phyloP scores from a whole-genome alignment of 1,139 yeast species.

The Diutina ranongensis region DNA sequence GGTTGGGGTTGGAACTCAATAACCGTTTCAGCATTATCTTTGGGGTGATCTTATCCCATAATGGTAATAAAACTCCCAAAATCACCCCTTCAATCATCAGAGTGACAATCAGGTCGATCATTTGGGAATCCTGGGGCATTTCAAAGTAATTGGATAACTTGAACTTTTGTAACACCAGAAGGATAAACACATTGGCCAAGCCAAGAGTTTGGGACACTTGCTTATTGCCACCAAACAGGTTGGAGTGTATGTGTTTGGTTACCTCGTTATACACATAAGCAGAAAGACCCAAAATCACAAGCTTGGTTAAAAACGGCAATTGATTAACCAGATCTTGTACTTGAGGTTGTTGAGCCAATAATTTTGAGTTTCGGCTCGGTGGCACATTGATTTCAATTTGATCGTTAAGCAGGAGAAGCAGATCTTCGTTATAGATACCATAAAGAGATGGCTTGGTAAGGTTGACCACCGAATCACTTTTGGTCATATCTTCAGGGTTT shows the following conservation, averaged over 20 bases:
- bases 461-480: slow-evolving; percentile 33
- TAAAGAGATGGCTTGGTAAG: slow-evolving; percentile 40
- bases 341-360: not conserved
- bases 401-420: slow-evolving; percentile 22
- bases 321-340: not conserved
- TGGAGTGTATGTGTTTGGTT: slow-evolving; percentile 38
- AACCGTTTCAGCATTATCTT: slow-evolving; percentile 16
- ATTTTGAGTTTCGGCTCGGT: slow-evolving; percentile 4
- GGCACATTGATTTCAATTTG: slow-evolving; percentile 11
- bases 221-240: slow-evolving; percentile 28
- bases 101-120: slow-evolving; percentile 18
- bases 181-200: slow-evolving; percentile 12
- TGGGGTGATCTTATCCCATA: slow-evolving; percentile 41
- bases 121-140: slow-evolving; percentile 17
- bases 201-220: slow-evolving; percentile 10
- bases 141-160: slow-evolving; percentile 11
- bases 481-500: slow-evolving; percentile 16
- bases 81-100: slow-evolving; percentile 41
- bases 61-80: slow-evolving; percentile 53
- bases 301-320: slow-evolving; percentile 6
- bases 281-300: slow-evolving; percentile 26
- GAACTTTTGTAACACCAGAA: slow-evolving; percentile 21
- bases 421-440: slow-evolving; percentile 33
- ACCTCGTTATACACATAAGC: slow-evolving; percentile 41
- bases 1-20: slow-evolving; percentile 17